These are phyloP conservation scores for Nicotiana undulata DNA, from an alignment of 257 asterid species.

Conservation along the genomic window DNA sequence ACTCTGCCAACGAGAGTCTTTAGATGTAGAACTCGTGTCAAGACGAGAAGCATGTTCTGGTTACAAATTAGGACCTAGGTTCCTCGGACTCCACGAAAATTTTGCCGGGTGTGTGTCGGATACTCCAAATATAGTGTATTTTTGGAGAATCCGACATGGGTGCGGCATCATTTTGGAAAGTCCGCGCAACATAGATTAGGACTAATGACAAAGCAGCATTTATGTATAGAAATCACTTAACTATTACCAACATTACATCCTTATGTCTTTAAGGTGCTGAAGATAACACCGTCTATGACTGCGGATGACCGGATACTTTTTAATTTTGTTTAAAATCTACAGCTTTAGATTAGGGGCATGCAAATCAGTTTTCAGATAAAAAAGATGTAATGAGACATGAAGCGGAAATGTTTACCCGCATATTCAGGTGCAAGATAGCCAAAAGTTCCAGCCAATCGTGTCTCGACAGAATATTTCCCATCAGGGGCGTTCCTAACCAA, in stretches of 20 bases:
- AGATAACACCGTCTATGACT: not conserved
- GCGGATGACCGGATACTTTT: not conserved
- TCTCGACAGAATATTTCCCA: slow-evolving; percentile 90
- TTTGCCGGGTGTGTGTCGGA: no score
- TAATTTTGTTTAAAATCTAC: not conserved
- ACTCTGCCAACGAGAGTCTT: not conserved
- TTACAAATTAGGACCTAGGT: not conserved
- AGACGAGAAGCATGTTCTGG: not conserved
- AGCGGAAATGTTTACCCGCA: slow-evolving; percentile 48
- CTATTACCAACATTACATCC: not conserved
- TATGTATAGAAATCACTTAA: not conserved
- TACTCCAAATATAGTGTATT: no score
- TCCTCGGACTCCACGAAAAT: no score
- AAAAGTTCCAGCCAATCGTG: slow-evolving; percentile 87
- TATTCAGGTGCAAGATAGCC: slow-evolving; percentile 99
- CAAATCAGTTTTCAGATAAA: not conserved
- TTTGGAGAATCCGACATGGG: no score
- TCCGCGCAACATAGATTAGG: no score
- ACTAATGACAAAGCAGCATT: not conserved
- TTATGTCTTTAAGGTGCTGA: not conserved
- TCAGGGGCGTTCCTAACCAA: slow-evolving; percentile 87
- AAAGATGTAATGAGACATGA: not conserved
- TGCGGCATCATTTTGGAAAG: no score
- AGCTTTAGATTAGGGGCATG: not conserved
- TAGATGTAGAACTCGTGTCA: not conserved